Base-by-base conservation (phyloP, 352 stramenopile genomes). In the Phytophthora pseudosyringae region DNA sequence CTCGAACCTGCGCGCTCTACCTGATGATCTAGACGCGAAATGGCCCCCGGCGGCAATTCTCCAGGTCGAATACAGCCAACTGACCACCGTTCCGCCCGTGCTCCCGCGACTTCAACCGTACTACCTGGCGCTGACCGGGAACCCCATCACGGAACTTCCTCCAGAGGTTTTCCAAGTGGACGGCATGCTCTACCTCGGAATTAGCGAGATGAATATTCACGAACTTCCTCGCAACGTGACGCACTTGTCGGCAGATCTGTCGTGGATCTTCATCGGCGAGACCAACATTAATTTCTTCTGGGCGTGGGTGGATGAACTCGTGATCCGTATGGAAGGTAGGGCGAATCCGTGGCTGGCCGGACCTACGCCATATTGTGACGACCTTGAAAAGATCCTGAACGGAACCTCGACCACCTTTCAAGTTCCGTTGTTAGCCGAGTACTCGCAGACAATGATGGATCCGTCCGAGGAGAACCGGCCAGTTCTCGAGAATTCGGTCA, bases 1-100 rank as follows among this genome's bases (percentile, higher is more conserved):
- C 11, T 73, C 73, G 3, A 85, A 81, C 40, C 53, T 80, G 6
- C 54, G 40, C 0, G 21, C 21, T 9, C 26, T 85, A 5, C 67
- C 78, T 1, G 53, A 68, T 12, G 43, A 78, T 52, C 39, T 85
- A 1, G 49, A 74, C 35, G 21, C 51, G 12, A 65, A 65, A 28
- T 88, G 75, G 73, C 71, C 65, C 3, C 4, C 7, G 15, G 43
- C 11, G 9, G 31, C 43, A 11, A 28, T 61, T 43, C 40, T 73
- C 6, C 36, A 69, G 11, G 18, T 75, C 3, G 71, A 79, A 12
- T 56, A 62, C 21, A 56, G 67, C 18, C 4, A 49, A 5, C 38
- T 79, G n/a, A 38, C 43, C 2, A 36, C 11, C 6, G 33, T 79
- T 3, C 50, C 71, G 18, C 16, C 15, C 2, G 48, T 59, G n/a